Conservation (phyloP, 139 green algal genomes). For the Picochlorum sp. region DNA sequence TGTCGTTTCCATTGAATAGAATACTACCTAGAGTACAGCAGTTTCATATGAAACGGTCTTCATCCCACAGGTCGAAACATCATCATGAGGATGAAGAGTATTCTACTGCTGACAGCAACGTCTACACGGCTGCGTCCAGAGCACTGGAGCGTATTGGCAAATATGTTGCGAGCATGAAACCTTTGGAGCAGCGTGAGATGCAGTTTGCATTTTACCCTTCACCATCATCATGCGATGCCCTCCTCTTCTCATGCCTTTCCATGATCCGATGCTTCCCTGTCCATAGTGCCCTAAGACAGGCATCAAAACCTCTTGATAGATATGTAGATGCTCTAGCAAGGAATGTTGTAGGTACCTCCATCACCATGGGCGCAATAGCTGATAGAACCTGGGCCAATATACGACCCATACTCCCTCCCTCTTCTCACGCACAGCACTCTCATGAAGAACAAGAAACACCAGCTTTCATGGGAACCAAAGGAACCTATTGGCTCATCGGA, state of each 20-base stretch:
- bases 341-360: neutral
- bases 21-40: neutral
- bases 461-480: slow-evolving; percentile 1
- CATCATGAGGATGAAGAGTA: too few species aligned
- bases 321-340: slow-evolving; percentile 11
- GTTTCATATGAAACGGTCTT: neutral
- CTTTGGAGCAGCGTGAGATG: neutral
- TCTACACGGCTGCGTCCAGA: too few species aligned
- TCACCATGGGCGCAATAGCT: neutral
- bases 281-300: slow-evolving; percentile 13
- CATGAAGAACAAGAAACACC: neutral
- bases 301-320: slow-evolving; percentile 1
- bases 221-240: slow-evolving; percentile 17
- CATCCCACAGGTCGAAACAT: neutral
- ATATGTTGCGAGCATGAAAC: neutral
- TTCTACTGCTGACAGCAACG: too few species aligned
- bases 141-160: too few species aligned
- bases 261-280: slow-evolving; percentile 20
- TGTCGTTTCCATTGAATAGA: neutral
- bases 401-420: neutral
- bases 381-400: neutral
- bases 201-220: slow-evolving; percentile 12
- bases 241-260: slow-evolving; percentile 16
- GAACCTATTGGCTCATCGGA: slow-evolving; percentile 26
- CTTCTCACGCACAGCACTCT: neutral